phyloP scores from a whole-genome alignment of 805 yeast genomes.

The Saccharomyces eubayanus region DNA sequence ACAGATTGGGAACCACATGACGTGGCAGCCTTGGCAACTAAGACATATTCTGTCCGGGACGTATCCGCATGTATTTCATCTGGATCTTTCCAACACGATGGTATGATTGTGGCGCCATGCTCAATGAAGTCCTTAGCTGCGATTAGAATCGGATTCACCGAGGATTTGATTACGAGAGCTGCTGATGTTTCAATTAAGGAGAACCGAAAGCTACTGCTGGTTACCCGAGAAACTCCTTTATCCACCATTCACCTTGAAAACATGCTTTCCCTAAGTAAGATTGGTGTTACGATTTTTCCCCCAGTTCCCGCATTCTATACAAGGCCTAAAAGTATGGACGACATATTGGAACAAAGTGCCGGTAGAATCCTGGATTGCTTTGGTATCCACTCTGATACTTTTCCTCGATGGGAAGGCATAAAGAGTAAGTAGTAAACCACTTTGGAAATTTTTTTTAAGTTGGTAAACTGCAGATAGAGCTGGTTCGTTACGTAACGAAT shows the following conservation, averaged over 20 bases:
- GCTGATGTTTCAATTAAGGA: conserved; percentile 28
- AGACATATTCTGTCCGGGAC: conserved; percentile 17
- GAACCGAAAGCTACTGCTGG: conserved; percentile 18
- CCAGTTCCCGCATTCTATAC: conserved; percentile 28
- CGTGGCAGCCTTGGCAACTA: conserved; percentile 13
- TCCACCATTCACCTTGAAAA: conserved; percentile 26
- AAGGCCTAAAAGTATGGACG: conserved; percentile 19
- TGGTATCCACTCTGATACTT: conserved; percentile 16
- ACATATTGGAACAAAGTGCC: conserved; percentile 21
- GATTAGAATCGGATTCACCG: conserved; percentile 24
- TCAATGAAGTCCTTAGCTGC: conserved; percentile 27
- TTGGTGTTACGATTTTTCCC: conserved; percentile 22
- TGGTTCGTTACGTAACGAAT: not conserved
- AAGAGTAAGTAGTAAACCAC: not conserved
- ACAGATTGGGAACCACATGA: conserved; percentile 19
- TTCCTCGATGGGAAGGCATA: conserved; percentile 27
- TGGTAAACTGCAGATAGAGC: not conserved
- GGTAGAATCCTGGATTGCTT: conserved; percentile 24
- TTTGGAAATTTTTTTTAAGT: not conserved
- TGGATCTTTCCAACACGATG: conserved; percentile 27
- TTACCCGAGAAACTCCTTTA: conserved; percentile 27
- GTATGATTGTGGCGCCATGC: conserved; percentile 29
- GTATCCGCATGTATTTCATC: conserved; percentile 26
- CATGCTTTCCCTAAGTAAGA: conserved; percentile 17
- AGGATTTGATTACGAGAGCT: conserved; percentile 24